Base-by-base conservation (phyloP, 1,284 basidiomycete genomes). In the Phenoliferia sp. region DNA sequence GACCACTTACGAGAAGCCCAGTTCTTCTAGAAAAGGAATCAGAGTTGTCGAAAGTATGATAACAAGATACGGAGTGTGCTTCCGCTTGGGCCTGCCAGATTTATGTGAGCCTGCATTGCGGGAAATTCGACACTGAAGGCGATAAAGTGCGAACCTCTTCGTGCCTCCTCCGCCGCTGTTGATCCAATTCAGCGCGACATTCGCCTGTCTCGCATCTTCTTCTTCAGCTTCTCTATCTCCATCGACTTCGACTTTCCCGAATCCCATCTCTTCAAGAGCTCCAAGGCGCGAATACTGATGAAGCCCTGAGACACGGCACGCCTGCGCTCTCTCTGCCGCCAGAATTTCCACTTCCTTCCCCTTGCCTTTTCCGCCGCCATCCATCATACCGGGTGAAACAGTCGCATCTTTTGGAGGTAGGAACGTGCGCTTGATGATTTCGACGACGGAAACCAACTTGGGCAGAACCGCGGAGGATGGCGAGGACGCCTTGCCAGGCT, bases 21-120 rank as follows among this genome's bases (percentile, higher is more conserved):
- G 32, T 6, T 52, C 7, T 10, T 29, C 17, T 5, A 65, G 52
- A 0, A 3, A 26, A 6, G 50, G 29, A 10, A 65, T 15, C 0
- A 61, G 22, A 3, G 50, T 6, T 19, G 34, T 33, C 1, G 66
- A 66, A 33, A 71, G 60, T 17, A 71, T 48, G 52, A 68, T 36
- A n/a, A 71, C 22, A 62, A 71, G 64, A 54, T 52, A 64, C 1
- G 69, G 69, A 16, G 69, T 60, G 36, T 71, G 69, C 19, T 60
- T 57, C 15, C 33, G 32, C 7, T 58, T 44, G 0, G 69, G 69
- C 28, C 69, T 70, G 32, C 5, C n/a, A n/a, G n/a, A n/a, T n/a
- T n/a, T n/a, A n/a, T n/a, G n/a, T n/a, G n/a, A n/a, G n/a, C n/a
- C n/a, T n/a, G n/a, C n/a, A n/a, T n/a, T n/a, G n/a, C n/a, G n/a